Evolutionary conservation across 1,139 yeast genomes (phyloP).

Genomic region (Saccharomyces pastorianus): DNA sequence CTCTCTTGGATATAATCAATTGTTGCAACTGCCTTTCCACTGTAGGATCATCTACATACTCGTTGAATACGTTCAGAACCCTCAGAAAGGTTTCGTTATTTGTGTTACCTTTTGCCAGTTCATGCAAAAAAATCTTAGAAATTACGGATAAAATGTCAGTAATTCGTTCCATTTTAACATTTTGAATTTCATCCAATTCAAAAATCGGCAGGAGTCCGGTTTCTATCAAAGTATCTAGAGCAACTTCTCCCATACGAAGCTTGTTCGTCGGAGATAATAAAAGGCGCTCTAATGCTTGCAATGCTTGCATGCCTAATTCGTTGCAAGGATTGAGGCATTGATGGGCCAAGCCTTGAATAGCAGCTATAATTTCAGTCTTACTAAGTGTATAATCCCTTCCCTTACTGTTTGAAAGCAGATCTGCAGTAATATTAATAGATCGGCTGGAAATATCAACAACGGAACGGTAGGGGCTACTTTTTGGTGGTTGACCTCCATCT

Average conservation of each 20-base stretch:
- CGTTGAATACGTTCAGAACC: slow-evolving; percentile 43
- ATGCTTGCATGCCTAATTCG: slow-evolving; percentile 60
- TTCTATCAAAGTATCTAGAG: slow-evolving; percentile 53
- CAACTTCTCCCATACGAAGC: slow-evolving; percentile 29
- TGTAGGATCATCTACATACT: slow-evolving; percentile 38
- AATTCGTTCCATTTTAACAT: slow-evolving; percentile 35
- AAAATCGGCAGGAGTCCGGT: slow-evolving; percentile 63
- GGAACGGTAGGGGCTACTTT: slow-evolving; percentile 44
- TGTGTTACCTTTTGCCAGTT: slow-evolving; percentile 36
- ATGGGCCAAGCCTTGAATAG: slow-evolving; percentile 72
- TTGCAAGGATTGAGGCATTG: slow-evolving; percentile 86
- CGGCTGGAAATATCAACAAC: slow-evolving; percentile 51
- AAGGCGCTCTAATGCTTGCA: slow-evolving; percentile 42
- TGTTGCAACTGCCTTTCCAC: slow-evolving; percentile 36
- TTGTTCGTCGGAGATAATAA: slow-evolving; percentile 36
- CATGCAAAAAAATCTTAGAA: slow-evolving; percentile 66
- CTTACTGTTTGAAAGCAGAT: too few species aligned
- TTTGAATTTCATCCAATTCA: slow-evolving; percentile 48
- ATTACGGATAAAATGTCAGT: slow-evolving; percentile 56
- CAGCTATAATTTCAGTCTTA: slow-evolving; percentile 41
- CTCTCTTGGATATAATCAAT: slow-evolving; percentile 32
- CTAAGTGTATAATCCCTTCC: slow-evolving; percentile 1
- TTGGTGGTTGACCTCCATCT: slow-evolving; percentile 37
- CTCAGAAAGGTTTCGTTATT: slow-evolving; percentile 40
- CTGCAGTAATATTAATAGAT: slow-evolving; percentile 55